Conservation (phyloP, 116 monocot species). For the Trichopus zeylanicus region DNA sequence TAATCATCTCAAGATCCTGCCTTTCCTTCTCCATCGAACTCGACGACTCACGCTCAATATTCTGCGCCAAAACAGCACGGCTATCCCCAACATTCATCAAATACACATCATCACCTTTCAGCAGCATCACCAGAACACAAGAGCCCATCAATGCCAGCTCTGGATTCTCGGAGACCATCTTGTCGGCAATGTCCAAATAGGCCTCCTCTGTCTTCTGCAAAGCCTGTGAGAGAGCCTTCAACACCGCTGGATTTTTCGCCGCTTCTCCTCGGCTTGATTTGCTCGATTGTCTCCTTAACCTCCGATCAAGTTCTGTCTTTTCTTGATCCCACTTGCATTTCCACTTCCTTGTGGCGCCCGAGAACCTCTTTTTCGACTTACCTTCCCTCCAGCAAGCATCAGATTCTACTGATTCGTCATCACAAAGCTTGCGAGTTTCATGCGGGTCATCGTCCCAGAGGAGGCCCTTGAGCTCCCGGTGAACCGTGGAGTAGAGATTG, state of each 20-base stretch:
- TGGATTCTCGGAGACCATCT: constrained; percentile 55
- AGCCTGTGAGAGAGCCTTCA: constrained; percentile 50
- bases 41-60: constrained; percentile 6
- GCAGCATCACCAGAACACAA: constrained; percentile 80
- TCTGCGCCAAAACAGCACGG: constrained; percentile 53
- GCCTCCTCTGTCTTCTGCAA: constrained; percentile 71
- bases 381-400: neutral
- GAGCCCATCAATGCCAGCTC: constrained; percentile 94
- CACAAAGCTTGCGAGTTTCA: neutral
- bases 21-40: constrained; percentile 13
- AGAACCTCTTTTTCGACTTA: constrained; percentile 17
- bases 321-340: constrained; percentile 35
- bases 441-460: constrained; percentile 38
- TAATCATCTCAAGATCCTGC: constrained; percentile 31
- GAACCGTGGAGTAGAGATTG: constrained; percentile 64
- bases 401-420: neutral
- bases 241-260: constrained; percentile 32
- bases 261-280: neutral
- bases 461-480: constrained; percentile 50
- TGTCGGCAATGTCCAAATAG: constrained; percentile 53
- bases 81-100: constrained; percentile 86
- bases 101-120: constrained; percentile 73
- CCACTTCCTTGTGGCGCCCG: constrained; percentile 29
- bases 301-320: constrained; percentile 15
- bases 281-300: constrained; percentile 6